Evolutionary conservation across 495 filamentous ascomycete genomes (phyloP).

Genomic region (Aspergillus wentii): DNA sequence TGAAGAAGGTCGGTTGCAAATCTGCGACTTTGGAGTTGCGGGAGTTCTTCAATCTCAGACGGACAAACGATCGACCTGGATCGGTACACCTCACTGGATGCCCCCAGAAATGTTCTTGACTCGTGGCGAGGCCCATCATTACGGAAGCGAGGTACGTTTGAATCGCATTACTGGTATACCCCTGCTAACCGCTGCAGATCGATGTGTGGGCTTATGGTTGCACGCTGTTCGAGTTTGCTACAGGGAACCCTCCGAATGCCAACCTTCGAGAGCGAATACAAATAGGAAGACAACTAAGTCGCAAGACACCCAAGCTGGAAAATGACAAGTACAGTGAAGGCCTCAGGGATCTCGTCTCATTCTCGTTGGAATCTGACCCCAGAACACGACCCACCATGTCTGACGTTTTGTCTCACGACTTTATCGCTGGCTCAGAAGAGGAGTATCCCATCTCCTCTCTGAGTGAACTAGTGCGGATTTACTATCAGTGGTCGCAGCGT

Average conservation of each 20-base stretch:
- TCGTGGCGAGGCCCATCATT: conserved; percentile 39
- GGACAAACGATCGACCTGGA: conserved; percentile 87
- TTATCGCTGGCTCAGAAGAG: conserved; percentile 53
- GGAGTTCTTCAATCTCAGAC: conserved; percentile 76
- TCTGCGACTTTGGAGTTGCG: conserved; percentile 95
- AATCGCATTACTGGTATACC: background rate
- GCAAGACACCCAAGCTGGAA: conserved; percentile 61
- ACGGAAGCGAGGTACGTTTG: conserved; percentile 49
- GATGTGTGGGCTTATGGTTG: conserved; percentile 97
- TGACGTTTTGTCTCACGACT: conserved; percentile 41
- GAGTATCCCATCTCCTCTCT: conserved; percentile 64
- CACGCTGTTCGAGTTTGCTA: conserved; percentile 87
- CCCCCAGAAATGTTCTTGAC: conserved; percentile 74
- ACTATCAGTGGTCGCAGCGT: conserved; percentile 77
- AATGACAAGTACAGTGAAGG: conserved; percentile 68
- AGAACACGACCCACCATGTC: conserved; percentile 63
- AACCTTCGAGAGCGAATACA: conserved; percentile 44
- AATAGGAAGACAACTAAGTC: conserved; percentile 58
- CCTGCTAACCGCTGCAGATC: conserved; percentile 46
- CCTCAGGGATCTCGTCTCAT: conserved; percentile 72
- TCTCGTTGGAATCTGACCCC: conserved; percentile 73
- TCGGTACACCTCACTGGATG: conserved; percentile 97
- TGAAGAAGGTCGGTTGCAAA: conserved; percentile 79
- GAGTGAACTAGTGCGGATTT: conserved; percentile 71
- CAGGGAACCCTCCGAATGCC: conserved; percentile 71